These are phyloP conservation scores for Penicillium waksmanii DNA, from an alignment of 495 filamentous ascomycete species.

Conservation along the genomic window DNA sequence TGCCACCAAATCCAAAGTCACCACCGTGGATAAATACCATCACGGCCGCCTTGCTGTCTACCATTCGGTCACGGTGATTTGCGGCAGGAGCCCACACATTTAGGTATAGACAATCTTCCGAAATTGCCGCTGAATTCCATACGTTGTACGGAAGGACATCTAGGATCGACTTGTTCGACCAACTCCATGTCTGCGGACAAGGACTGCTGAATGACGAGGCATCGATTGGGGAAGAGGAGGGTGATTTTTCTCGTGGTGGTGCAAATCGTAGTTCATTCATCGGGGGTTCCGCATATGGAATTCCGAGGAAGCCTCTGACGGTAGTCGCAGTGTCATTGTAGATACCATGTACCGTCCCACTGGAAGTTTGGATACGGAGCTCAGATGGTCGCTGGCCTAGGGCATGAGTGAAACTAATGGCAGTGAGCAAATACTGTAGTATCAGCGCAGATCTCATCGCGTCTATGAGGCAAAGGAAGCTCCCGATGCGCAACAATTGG, in stretches of 20 bases:
- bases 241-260: conserved; percentile 18
- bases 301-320: conserved; percentile 39
- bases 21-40: conserved; percentile 30
- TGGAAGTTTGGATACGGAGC: conserved; percentile 18
- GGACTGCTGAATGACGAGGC: conserved; percentile 15
- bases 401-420: not conserved
- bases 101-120: conserved; percentile 59
- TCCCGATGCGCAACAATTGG: too few species aligned
- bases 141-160: conserved; percentile 13
- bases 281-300: conserved; percentile 40
- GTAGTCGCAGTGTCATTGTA: conserved; percentile 35
- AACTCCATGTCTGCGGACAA: conserved; percentile 18
- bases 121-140: conserved; percentile 17
- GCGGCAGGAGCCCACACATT: conserved; percentile 49
- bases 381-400: not conserved
- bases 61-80: conserved; percentile 9
- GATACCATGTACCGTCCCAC: conserved; percentile 39
- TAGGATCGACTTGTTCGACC: conserved; percentile 19
- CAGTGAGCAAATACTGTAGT: not conserved
- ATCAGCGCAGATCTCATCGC: not conserved
- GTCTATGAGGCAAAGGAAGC: too few species aligned
- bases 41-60: conserved; percentile 16
- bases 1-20: conserved; percentile 35
- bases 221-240: conserved; percentile 1
- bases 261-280: conserved; percentile 23